Conservation (phyloP, 306 rosid genomes). For the Rosa rugosa region DNA sequence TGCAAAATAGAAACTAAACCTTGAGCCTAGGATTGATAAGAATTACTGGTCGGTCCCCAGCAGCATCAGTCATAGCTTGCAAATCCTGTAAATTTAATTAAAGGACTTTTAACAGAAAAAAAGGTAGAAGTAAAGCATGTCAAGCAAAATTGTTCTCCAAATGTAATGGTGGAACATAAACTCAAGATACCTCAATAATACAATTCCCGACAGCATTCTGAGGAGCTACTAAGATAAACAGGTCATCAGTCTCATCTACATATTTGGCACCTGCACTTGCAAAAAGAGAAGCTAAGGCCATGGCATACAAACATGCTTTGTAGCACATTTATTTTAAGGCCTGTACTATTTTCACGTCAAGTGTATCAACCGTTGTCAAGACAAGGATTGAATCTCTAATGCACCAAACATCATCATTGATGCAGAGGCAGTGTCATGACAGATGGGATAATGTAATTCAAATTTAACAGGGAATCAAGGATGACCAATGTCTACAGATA, state of each 20-base stretch:
- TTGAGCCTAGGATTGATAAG: conserved; percentile 81
- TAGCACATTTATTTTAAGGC: neutral
- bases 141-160: conserved; percentile 18
- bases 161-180: conserved; percentile 22
- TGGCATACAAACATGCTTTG: neutral
- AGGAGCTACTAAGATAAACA: conserved; percentile 91
- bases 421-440: neutral
- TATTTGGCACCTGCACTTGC: conserved; percentile 73
- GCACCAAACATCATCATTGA: neutral
- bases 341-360: neutral
- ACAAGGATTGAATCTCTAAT: neutral
- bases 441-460: neutral
- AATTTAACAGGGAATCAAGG: conserved; percentile 14
- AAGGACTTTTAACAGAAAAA: conserved; percentile 23
- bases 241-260: conserved; percentile 86
- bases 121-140: conserved; percentile 11
- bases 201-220: conserved; percentile 99
- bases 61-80: conserved; percentile 87
- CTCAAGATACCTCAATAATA: conserved; percentile 65
- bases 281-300: conserved; percentile 10
- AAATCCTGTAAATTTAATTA: conserved; percentile 64
- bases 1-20: conserved; percentile 44
- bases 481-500: conserved; percentile 21
- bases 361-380: neutral
- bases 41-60: conserved; percentile 81